A percentile compares a stretch with the other conserved stretches of the same genome.
Evolutionary conservation across 495 filamentous ascomycete species (phyloP).

Genomic region (Parathielavia hyrcaniae): DNA sequence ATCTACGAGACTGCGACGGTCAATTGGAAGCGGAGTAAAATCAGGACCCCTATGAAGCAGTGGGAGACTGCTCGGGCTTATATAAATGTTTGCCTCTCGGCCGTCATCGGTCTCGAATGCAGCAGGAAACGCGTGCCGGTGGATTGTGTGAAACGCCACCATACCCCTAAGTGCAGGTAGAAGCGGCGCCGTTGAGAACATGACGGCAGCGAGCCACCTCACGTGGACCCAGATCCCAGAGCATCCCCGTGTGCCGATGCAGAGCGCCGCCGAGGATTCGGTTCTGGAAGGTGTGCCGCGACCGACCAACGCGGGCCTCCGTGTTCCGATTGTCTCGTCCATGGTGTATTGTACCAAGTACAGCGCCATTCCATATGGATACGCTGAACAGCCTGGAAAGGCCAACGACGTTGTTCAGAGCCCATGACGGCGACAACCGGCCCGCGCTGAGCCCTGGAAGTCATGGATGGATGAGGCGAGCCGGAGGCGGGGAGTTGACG

Average conservation of each 20-base stretch:
- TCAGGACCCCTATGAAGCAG: not conserved
- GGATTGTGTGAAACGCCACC: slow-evolving; percentile 31
- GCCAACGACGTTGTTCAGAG: too few species aligned
- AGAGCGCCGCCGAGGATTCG: slow-evolving; percentile 10
- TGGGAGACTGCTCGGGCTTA: not conserved
- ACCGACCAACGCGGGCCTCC: not conserved
- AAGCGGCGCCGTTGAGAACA: slow-evolving; percentile 30
- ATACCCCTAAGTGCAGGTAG: slow-evolving; percentile 66
- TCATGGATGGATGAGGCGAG: not conserved
- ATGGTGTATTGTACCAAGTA: not conserved
- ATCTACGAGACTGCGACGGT: not conserved
- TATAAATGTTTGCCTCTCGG: not conserved
- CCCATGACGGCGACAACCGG: slow-evolving; percentile 1
- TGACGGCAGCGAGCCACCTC: slow-evolving; percentile 18
- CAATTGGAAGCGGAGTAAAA: slow-evolving; percentile 9
- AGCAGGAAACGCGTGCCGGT: not conserved
- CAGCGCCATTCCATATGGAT: not conserved
- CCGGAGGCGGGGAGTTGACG: slow-evolving; percentile 6
- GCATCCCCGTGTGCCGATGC: slow-evolving; percentile 19
- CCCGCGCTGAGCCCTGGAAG: not conserved
- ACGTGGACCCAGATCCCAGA: slow-evolving; percentile 20
- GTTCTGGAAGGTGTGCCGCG: not conserved
- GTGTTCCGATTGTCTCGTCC: not conserved
- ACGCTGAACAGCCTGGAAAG: not conserved
- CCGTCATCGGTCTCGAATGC: slow-evolving; percentile 2